Percentiles rank a stretch among this genome's conserved stretches.
phyloP scores from a whole-genome alignment of 371 early-diverging fungal genomes.

The Dipsacomyces acuminosporus region DNA sequence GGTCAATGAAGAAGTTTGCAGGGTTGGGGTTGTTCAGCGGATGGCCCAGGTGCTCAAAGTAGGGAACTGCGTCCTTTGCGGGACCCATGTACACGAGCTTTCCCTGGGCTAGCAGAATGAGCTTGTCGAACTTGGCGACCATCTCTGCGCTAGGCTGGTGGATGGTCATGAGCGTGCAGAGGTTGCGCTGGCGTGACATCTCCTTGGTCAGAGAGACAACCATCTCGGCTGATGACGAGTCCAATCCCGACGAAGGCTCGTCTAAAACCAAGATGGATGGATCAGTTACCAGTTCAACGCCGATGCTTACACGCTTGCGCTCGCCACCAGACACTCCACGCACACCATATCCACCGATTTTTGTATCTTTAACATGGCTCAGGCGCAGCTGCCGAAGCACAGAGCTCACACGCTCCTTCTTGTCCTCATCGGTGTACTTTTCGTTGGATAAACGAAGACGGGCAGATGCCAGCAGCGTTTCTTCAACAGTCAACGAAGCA shows the following conservation, averaged over 20 bases:
- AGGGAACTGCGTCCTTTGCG: slow-evolving; percentile 43
- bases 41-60: slow-evolving; percentile 59
- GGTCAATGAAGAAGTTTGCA: slow-evolving; percentile 59
- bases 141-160: slow-evolving; percentile 69
- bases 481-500: slow-evolving; percentile 52
- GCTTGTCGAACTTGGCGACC: slow-evolving; percentile 61
- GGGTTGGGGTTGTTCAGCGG: slow-evolving; percentile 51
- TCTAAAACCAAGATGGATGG: slow-evolving; percentile 55
- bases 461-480: slow-evolving; percentile 59
- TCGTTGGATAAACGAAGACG: slow-evolving; percentile 60
- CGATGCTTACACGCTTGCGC: slow-evolving; percentile 79
- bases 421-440: slow-evolving; percentile 49
- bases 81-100: slow-evolving; percentile 64
- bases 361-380: slow-evolving; percentile 54
- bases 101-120: slow-evolving; percentile 62
- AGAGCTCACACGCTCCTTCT: slow-evolving; percentile 52
- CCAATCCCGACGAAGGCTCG: slow-evolving; percentile 79
- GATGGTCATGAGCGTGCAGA: slow-evolving; percentile 67
- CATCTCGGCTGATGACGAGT: slow-evolving; percentile 64
- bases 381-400: slow-evolving; percentile 61
- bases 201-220: slow-evolving; percentile 56
- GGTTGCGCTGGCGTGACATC: slow-evolving; percentile 54
- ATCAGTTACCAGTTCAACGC: slow-evolving; percentile 72
- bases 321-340: slow-evolving; percentile 87
- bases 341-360: slow-evolving; percentile 61